phyloP scores from a whole-genome alignment of 768 basidiomycete genomes.

The Vishniacozyma victoriae region DNA sequence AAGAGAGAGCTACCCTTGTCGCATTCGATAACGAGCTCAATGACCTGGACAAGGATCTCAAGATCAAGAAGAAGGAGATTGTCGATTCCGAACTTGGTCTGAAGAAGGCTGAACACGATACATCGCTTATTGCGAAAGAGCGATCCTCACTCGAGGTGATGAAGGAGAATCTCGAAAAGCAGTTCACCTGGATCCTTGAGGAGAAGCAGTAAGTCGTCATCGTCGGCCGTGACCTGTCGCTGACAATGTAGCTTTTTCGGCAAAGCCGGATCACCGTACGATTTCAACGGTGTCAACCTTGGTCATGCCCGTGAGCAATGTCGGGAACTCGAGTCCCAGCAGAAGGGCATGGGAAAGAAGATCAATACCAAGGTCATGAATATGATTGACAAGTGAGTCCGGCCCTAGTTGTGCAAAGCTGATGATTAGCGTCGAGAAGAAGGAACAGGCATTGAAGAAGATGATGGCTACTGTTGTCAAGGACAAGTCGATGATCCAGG shows the following conservation, averaged over 20 bases:
- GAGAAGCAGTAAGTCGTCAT: constrained; percentile 67
- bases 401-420: neutral
- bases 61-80: constrained; percentile 68
- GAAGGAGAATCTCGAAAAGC: constrained; percentile 66
- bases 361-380: constrained; percentile 91
- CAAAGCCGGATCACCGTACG: constrained; percentile 69
- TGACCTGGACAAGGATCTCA: constrained; percentile 73
- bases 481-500: constrained; percentile 92
- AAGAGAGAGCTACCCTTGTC: constrained; percentile 79
- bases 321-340: constrained; percentile 66
- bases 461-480: constrained; percentile 80
- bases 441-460: constrained; percentile 76
- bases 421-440: constrained; percentile 75
- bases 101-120: constrained; percentile 65
- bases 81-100: constrained; percentile 61
- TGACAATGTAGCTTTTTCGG: constrained; percentile 66
- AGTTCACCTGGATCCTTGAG: constrained; percentile 79
- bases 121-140: constrained; percentile 62
- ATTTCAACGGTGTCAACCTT: constrained; percentile 67
- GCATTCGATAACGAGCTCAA: constrained; percentile 85
- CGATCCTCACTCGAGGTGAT: constrained; percentile 54
- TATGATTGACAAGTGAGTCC: constrained; percentile 82
- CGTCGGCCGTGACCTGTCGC: neutral
- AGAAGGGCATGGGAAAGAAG: constrained; percentile 87
- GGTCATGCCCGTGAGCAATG: constrained; percentile 58